Percentiles rank a stretch among this genome's conserved stretches.
These are phyloP conservation scores for Cerrena zonata DNA, from an alignment of 1,284 basidiomycete genomes.

Conservation along the genomic window DNA sequence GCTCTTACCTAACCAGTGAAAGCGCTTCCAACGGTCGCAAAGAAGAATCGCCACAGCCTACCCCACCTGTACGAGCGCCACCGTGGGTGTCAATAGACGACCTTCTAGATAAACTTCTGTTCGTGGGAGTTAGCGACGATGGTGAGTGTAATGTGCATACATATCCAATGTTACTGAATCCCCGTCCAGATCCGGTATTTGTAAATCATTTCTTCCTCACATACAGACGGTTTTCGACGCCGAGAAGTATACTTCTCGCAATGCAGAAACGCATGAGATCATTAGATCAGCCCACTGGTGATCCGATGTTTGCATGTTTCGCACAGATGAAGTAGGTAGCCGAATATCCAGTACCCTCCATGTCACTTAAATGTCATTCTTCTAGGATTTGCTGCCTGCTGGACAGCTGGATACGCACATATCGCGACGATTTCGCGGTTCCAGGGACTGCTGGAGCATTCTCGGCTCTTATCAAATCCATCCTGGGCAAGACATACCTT, in stretches of 20 bases:
- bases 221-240: constrained; percentile 72
- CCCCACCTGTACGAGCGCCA: constrained; percentile 45
- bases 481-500: constrained; percentile 70
- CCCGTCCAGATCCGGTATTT: constrained; percentile 57
- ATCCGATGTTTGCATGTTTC: constrained; percentile 77
- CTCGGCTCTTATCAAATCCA: constrained; percentile 67
- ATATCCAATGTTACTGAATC: constrained; percentile 7
- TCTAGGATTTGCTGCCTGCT: constrained; percentile 68
- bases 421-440: constrained; percentile 72
- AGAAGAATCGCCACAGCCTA: constrained; percentile 2
- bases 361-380: not conserved
- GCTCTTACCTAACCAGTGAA: not conserved
- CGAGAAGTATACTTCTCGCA: constrained; percentile 67
- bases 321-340: constrained; percentile 71
- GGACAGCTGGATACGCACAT: constrained; percentile 67
- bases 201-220: constrained; percentile 74
- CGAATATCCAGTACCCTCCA: not conserved
- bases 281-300: constrained; percentile 63
- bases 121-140: constrained; percentile 58
- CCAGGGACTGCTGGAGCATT: constrained; percentile 66
- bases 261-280: constrained; percentile 80
- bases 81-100: constrained; percentile 72
- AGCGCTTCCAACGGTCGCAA: not conserved
- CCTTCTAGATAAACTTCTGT: constrained; percentile 69
- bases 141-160: constrained; percentile 39